These are phyloP conservation scores for Styphnolobium japonicum DNA, from an alignment of 306 rosid species.

Conservation along the genomic window DNA sequence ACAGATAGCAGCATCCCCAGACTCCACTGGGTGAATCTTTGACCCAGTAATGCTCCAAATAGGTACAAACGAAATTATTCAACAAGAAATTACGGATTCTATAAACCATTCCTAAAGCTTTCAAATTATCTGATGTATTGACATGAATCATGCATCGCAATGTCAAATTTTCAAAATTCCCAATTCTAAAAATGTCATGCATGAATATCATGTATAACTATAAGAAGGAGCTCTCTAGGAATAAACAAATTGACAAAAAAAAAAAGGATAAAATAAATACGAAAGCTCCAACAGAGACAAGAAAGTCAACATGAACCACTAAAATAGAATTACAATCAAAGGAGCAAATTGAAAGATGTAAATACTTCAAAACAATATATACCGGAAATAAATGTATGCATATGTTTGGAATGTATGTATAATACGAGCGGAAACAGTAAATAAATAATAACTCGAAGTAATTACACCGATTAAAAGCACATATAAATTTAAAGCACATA, in stretches of 20 bases:
- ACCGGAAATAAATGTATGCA: neutral
- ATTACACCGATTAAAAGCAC: too few species aligned
- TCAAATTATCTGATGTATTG: neutral
- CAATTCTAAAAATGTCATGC: neutral
- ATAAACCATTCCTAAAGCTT: neutral
- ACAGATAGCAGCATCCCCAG: conserved; percentile 11
- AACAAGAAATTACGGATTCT: neutral
- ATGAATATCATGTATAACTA: neutral
- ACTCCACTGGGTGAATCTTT: conserved; percentile 10
- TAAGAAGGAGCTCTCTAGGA: neutral
- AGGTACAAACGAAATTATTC: neutral
- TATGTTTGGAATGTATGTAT: too few species aligned
- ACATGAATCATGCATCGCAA: neutral
- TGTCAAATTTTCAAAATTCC: neutral
- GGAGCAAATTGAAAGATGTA: neutral
- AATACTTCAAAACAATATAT: neutral
- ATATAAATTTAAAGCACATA: too few species aligned
- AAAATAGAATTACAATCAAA: neutral
- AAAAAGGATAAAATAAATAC: neutral
- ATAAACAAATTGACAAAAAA: neutral
- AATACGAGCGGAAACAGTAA: neutral
- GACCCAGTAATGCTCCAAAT: conserved; percentile 1
- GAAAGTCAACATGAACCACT: neutral
- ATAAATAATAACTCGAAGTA: neutral
- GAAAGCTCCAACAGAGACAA: neutral